A percentile compares a stretch with the other conserved stretches of the same genome.
phyloP scores from a whole-genome alignment of 768 basidiomycete genomes.

The Amyloporia xantha region DNA sequence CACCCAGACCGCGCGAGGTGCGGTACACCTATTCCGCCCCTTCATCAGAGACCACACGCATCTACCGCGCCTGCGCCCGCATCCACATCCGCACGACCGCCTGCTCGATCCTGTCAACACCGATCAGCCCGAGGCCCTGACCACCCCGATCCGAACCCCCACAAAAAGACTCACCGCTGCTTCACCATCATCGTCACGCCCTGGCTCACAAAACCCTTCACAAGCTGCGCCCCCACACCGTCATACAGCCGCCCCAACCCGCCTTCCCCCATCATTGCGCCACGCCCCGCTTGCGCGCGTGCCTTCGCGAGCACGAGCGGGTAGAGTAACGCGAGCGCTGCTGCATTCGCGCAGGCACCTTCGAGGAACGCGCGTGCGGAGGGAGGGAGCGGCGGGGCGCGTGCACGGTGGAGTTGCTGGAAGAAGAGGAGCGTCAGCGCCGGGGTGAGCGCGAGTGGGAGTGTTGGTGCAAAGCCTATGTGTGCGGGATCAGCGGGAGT shows the following conservation, averaged over 20 bases:
- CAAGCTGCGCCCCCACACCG: slow-evolving; percentile 42
- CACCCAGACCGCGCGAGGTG: too few species aligned
- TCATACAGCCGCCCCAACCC: slow-evolving; percentile 37
- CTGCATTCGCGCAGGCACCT: slow-evolving; percentile 47
- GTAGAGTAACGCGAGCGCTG: slow-evolving; percentile 44
- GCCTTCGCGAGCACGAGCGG: slow-evolving; percentile 58
- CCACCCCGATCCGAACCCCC: background rate
- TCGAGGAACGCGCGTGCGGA: slow-evolving; percentile 40
- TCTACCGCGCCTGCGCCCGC: too few species aligned
- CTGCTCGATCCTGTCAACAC: slow-evolving; percentile 6
- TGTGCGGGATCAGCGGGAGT: background rate
- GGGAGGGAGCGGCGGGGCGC: slow-evolving; percentile 21
- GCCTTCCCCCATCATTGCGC: slow-evolving; percentile 6
- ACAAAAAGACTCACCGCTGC: slow-evolving; percentile 33
- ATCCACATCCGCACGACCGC: slow-evolving; percentile 3
- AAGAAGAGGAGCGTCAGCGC: slow-evolving; percentile 51
- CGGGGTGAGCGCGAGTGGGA: slow-evolving; percentile 48
- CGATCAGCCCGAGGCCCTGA: background rate
- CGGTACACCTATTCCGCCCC: too few species aligned
- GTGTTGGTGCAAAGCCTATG: slow-evolving; percentile 44
- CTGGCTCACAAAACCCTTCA: slow-evolving; percentile 51
- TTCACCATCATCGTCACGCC: slow-evolving; percentile 55
- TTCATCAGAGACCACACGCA: too few species aligned
- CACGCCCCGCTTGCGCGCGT: slow-evolving; percentile 35
- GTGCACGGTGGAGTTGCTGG: slow-evolving; percentile 40